Conservation (phyloP, 176 grass and related monocot genomes). For the Raddia distichophylla region DNA sequence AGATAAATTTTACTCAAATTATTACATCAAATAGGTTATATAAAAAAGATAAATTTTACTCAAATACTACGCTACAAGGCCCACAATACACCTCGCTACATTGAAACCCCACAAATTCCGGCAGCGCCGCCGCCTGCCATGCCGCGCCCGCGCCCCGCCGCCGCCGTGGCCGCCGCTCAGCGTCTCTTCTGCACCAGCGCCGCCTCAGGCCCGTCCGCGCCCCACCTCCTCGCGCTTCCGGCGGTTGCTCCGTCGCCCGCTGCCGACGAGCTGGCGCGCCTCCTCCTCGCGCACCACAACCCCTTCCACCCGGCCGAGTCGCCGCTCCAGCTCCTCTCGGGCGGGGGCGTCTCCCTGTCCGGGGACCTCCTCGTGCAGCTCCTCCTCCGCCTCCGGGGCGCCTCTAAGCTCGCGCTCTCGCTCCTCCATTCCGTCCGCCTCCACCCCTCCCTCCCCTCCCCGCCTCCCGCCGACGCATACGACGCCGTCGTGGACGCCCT, state of each 20-base stretch:
- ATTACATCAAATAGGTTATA: too few species aligned
- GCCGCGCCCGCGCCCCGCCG: not conserved
- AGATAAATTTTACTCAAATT: too few species aligned
- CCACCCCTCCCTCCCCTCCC: slow-evolving; percentile 43
- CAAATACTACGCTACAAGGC: too few species aligned
- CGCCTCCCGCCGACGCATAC: slow-evolving; percentile 54
- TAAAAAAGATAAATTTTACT: too few species aligned
- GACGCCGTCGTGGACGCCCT: slow-evolving; percentile 75
- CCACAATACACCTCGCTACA: not conserved
- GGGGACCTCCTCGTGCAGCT: slow-evolving; percentile 64
- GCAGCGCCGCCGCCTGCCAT: slow-evolving; percentile 8
- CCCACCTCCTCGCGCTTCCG: slow-evolving; percentile 57
- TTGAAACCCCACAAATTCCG: not conserved
- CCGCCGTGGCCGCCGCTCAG: not conserved
- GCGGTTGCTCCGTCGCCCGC: slow-evolving; percentile 41
- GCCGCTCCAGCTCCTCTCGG: slow-evolving; percentile 62
- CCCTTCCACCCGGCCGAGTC: slow-evolving; percentile 85
- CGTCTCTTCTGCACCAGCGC: slow-evolving; percentile 31
- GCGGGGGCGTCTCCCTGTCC: slow-evolving; percentile 53
- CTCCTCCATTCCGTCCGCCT: slow-evolving; percentile 71
- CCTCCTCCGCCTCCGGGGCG: slow-evolving; percentile 85
- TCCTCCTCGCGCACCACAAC: slow-evolving; percentile 78
- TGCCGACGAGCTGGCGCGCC: slow-evolving; percentile 66
- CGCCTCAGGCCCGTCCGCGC: not conserved
- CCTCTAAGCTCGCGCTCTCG: slow-evolving; percentile 77